Base-by-base conservation (phyloP, 2,329 filamentous ascomycete species). In the Uncinocarpus reesii region DNA sequence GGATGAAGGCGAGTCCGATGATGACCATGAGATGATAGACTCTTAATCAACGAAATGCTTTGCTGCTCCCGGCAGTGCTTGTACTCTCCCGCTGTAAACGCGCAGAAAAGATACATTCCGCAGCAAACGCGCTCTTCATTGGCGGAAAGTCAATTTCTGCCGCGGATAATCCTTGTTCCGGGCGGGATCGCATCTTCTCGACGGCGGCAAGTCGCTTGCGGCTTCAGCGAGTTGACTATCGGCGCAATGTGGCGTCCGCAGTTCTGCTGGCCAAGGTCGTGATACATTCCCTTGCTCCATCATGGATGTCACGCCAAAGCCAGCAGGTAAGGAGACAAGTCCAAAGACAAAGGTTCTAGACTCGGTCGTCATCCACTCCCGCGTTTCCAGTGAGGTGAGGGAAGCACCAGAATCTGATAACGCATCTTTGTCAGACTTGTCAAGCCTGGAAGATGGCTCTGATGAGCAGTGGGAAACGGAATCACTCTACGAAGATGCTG, bases 401-500 rank as follows among this genome's bases (percentile, higher is more conserved):
- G 41, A 38, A 20, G 34, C 20, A 29, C 38, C 31, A 32, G 44
- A 18, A 24, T 34, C 62, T 46, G 58, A 62, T 48, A 57, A 57
- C 48, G 59, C 62, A 42, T 61, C 60, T 23, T 56, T 58, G 32
- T 66, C 63, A 11, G 61, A 65, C 28, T 59, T 59, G 42, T 63
- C 65, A 48, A 58, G 60, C 4, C 40, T 47, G 20, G 50, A 45
- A 24, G 50, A 50, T 10, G 48, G 42, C 1, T 52, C 53, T 35
- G 52, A 41, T 4, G 48, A 55, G 18, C 45, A 53, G 31, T 55
- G 53, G 53, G 52, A 55, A 26, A 52, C 52, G 7, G 42, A 53
- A 54, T 83, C 79, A 21, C 64, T 83, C 2, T 80, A 79, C 52
- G 78, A 79, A 53, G 80, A 83, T 57, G 70, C 74, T 28, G 68